A percentile compares a stretch with the other conserved stretches of the same genome.
phyloP scores from a whole-genome alignment of 305 asterid species.

The Solanum hybrid region DNA sequence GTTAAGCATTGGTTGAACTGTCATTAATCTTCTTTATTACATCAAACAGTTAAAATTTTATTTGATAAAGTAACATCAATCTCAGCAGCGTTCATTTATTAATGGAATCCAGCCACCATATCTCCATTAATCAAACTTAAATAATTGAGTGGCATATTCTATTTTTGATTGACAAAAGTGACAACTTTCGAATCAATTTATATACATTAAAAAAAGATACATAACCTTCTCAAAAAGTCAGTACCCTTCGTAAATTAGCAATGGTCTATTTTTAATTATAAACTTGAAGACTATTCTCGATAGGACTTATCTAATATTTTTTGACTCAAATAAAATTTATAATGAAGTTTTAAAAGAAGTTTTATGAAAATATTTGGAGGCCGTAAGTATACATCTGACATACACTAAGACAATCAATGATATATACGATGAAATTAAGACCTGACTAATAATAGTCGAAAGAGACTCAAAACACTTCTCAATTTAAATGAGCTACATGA shows the following conservation, averaged over 20 bases:
- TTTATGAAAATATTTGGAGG: too few relatives aligned
- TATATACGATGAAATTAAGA: too few relatives aligned
- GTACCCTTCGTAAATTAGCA: neutral
- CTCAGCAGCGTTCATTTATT: neutral
- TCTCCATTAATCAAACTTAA: neutral
- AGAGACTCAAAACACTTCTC: neutral
- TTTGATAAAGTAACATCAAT: neutral
- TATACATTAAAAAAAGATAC: neutral
- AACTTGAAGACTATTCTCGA: neutral
- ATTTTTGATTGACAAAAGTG: neutral
- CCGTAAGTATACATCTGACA: neutral
- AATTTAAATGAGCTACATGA: neutral
- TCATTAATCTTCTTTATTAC: neutral
- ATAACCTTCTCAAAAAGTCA: neutral
- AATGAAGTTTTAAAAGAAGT: too few relatives aligned
- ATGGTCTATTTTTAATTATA: neutral
- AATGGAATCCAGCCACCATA: neutral
- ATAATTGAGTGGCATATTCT: neutral
- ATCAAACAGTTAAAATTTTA: neutral
- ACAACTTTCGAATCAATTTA: neutral
- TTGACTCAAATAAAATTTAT: too few relatives aligned
- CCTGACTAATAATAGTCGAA: accelerated
- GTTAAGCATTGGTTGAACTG: neutral
- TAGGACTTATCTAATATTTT: neutral
- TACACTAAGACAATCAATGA: too few relatives aligned